phyloP scores from a whole-genome alignment of 129 eudicot species.

The Erigeron canadensis region DNA sequence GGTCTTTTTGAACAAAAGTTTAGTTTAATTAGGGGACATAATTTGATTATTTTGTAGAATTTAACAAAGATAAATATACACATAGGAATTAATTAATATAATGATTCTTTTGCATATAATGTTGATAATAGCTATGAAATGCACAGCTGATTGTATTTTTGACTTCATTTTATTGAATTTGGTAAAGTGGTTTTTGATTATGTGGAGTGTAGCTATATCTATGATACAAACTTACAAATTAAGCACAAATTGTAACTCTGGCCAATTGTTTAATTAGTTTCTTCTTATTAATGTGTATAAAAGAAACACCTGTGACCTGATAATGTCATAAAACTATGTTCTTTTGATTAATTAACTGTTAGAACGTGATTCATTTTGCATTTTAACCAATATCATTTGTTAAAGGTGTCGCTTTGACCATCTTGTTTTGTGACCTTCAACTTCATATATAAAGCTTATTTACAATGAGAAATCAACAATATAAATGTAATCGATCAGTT shows the following conservation, averaged over 20 bases:
- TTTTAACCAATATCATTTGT: neutral
- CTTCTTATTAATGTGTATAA: too few relatives aligned
- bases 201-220: neutral
- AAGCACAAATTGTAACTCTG: neutral
- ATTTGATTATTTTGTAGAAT: conserved; percentile 26
- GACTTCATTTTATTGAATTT: neutral
- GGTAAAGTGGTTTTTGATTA: neutral
- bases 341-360: neutral
- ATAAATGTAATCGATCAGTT: neutral
- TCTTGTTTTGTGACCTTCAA: too few relatives aligned
- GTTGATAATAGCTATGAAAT: neutral
- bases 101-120: conserved; percentile 12
- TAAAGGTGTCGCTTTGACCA: neutral
- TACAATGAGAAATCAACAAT: too few relatives aligned
- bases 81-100: too few relatives aligned
- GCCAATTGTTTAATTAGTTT: too few relatives aligned
- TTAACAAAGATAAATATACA: neutral
- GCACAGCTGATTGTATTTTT: conserved; percentile 7
- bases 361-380: neutral
- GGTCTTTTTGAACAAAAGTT: conserved; percentile 43
- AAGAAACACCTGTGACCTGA: neutral
- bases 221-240: neutral
- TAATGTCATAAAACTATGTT: too few relatives aligned
- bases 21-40: conserved; percentile 11
- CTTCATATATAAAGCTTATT: too few relatives aligned